Conservation (phyloP, 257 asterid genomes). For the Cynanchum wilfordii region DNA sequence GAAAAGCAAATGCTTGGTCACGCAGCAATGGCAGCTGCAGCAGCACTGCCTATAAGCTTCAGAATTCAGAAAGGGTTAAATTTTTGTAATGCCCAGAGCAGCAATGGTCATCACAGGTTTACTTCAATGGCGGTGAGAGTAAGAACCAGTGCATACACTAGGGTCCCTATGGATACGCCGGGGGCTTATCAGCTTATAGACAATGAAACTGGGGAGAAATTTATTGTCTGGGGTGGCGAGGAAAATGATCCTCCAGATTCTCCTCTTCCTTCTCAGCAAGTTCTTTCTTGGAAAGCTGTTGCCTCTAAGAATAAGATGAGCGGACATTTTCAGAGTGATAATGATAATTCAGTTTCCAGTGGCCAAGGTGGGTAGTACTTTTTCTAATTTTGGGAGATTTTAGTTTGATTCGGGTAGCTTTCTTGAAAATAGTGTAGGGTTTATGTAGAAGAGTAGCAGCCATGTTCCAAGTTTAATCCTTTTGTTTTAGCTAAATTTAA, state of each 20-base stretch:
- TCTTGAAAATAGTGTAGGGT: not conserved
- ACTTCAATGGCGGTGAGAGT: constrained; percentile 6
- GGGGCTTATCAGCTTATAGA: constrained; percentile 44
- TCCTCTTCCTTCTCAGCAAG: constrained; percentile 24
- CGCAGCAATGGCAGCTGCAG: constrained; percentile 18
- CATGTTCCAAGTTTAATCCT: not conserved
- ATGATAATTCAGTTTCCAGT: constrained; percentile 4
- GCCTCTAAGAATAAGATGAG: constrained; percentile 14
- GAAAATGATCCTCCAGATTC: constrained; percentile 26
- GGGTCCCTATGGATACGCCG: constrained; percentile 33
- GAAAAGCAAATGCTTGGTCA: not conserved
- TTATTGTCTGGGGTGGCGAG: constrained; percentile 37
- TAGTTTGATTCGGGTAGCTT: not conserved
- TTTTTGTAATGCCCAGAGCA: not conserved
- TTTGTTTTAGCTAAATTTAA: not conserved
- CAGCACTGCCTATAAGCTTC: constrained; percentile 13
- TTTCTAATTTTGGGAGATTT: not conserved
- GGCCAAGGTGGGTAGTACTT: constrained; percentile 11
- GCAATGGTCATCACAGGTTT: not conserved
- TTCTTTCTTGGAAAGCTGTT: constrained; percentile 30
- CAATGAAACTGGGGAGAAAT: constrained; percentile 35
- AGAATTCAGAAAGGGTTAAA: constrained; percentile 1
- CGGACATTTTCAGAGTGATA: not conserved
- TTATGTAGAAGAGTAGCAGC: not conserved
- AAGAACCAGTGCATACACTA: constrained; percentile 22